Evolutionary conservation across 2,329 filamentous ascomycete species (phyloP).

Genomic region (Passalora sequoiae): DNA sequence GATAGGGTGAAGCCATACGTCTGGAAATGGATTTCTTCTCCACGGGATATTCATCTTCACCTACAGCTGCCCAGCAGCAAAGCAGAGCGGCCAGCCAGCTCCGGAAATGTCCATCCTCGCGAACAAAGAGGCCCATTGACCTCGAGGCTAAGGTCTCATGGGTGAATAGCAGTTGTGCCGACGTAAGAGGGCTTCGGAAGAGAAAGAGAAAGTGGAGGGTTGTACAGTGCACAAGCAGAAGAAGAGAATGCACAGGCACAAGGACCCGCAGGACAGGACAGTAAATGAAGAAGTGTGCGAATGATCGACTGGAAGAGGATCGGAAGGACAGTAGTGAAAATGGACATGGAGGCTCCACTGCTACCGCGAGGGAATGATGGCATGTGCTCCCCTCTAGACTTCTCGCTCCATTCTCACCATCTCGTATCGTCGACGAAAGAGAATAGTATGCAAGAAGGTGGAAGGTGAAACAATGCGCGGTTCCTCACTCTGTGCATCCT

Average conservation of each 20-base stretch:
- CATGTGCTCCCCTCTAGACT: conserved; percentile 10
- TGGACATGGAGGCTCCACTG: neutral
- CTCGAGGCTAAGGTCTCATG: conserved; percentile 18
- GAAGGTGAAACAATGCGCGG: conserved; percentile 1
- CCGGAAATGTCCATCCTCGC: conserved; percentile 27
- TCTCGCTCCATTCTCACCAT: conserved; percentile 4
- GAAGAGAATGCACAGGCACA: neutral
- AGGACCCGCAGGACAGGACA: neutral
- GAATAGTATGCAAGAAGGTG: neutral
- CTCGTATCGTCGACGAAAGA: conserved; percentile 10
- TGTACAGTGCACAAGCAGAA: conserved; percentile 8
- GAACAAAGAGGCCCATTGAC: conserved; percentile 33
- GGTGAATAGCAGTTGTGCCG: conserved; percentile 10
- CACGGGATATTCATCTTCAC: conserved; percentile 26
- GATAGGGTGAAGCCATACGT: conserved; percentile 11
- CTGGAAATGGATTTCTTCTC: conserved; percentile 16
- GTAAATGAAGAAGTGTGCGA: conserved; percentile 3
- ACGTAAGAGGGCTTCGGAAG: no score
- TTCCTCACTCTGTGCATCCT: conserved; percentile 3
- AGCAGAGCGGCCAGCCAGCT: conserved; percentile 34
- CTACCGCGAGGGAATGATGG: conserved; percentile 7
- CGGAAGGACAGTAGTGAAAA: neutral
- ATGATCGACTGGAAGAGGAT: conserved; percentile 8
- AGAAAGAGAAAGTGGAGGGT: conserved; percentile 4
- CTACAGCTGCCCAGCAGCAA: conserved; percentile 31